Evolutionary conservation across 192 early-diverging fungal genomes (phyloP).

Genomic region (Neocallimastix lanati): DNA sequence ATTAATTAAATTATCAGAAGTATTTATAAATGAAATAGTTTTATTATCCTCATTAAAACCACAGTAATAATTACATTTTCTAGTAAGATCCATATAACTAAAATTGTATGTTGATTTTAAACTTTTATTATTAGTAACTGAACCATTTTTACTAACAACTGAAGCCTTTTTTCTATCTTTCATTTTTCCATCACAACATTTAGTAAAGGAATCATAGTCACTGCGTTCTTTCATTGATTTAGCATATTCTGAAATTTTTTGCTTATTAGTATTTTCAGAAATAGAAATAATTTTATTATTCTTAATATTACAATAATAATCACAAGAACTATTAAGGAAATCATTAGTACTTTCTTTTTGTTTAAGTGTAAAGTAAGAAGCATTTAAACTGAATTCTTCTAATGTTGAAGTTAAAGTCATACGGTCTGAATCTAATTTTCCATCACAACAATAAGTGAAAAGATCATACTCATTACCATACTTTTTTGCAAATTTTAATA

Average conservation of each 20-base stretch:
- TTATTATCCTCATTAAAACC: neutral
- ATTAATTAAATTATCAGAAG: neutral
- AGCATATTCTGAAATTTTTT: neutral
- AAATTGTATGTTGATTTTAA: neutral
- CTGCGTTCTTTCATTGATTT: neutral
- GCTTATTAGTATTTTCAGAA: neutral
- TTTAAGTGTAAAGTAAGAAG: neutral
- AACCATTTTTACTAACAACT: neutral
- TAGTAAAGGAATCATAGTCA: neutral
- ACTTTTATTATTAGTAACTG: neutral
- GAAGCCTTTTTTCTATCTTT: neutral
- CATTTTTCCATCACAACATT: neutral
- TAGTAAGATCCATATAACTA: neutral
- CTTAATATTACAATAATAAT: neutral
- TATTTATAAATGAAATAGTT: neutral
- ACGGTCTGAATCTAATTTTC: neutral
- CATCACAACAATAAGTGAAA: neutral
- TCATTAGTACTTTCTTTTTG: neutral
- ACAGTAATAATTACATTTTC: neutral
- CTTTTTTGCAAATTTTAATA: neutral
- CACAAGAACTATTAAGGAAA: neutral
- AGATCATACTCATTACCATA: neutral
- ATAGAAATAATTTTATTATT: neutral
- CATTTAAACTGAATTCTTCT: neutral
- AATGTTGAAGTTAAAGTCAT: neutral